These are phyloP conservation scores for Russula abietina DNA, from an alignment of 768 basidiomycete genomes.

Conservation along the genomic window DNA sequence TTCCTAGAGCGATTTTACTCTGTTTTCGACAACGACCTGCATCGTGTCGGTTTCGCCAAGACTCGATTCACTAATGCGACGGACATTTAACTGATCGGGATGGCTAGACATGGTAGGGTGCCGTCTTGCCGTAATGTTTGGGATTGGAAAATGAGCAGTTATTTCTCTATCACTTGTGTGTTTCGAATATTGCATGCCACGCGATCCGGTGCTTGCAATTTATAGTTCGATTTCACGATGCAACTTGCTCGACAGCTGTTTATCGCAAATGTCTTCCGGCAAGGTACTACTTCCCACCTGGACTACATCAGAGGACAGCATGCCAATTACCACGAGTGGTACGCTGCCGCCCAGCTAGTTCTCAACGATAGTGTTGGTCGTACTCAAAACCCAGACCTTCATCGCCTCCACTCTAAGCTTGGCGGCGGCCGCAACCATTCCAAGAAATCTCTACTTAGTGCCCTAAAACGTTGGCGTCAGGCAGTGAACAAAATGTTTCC, in stretches of 20 bases:
- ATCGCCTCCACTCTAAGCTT: conserved; percentile 63
- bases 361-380: conserved; percentile 95
- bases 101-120: no score
- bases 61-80: conserved; percentile 44
- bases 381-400: conserved; percentile 84
- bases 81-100: conserved; percentile 31
- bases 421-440: conserved; percentile 50
- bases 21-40: conserved; percentile 55
- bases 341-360: conserved; percentile 98
- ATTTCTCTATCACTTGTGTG: no score
- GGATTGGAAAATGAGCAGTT: no score
- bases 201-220: conserved; percentile 1
- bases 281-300: conserved; percentile 89
- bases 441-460: conserved; percentile 68
- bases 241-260: conserved; percentile 93
- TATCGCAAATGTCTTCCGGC: conserved; percentile 94
- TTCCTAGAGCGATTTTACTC: conserved; percentile 64
- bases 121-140: no score
- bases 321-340: conserved; percentile 99
- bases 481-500: conserved; percentile 99
- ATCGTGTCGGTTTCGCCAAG: conserved; percentile 51
- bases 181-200: background rate
- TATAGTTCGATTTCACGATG: conserved; percentile 95
- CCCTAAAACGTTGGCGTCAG: conserved; percentile 89
- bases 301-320: conserved; percentile 99